Base-by-base conservation (phyloP, 2,329 filamentous ascomycete species). In the Calonectria crousiana region DNA sequence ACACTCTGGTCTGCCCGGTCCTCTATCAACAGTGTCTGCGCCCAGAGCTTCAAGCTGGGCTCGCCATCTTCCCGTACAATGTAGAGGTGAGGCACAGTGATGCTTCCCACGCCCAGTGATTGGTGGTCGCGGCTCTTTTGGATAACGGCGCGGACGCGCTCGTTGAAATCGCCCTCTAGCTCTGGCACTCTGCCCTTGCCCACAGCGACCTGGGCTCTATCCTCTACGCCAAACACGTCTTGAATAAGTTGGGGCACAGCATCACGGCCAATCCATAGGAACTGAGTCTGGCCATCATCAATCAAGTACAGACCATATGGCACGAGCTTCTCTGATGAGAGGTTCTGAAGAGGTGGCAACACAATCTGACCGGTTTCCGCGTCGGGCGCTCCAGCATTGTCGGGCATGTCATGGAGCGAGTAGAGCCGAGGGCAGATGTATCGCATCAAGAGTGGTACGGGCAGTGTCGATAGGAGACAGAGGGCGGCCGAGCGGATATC, bases 201-300 rank as follows among this genome's bases (percentile, higher is more conserved):
- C 76, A 98, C 95, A 78, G 95, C 95, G 75, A 99, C 88, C 82
- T 95, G 93, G 49, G 92, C 93, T 82, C 94, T 93, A 85, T 98
- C 96, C 58, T 93, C 89, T 14, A 97, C 90, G 30, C 95, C 96
- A 83, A 99, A 99, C 8, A 98, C 96, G 81, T 99, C 97, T 67
- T 90, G 86, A 51, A 98, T 88, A 38, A 99, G 90, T 82, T 98
- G 95, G 1, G 95, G 95, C 34, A 99, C 95, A 1, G 96, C 94
- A 78, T 99, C 96, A 44, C 96, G 93, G 18, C 97, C 97, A 26
- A 98, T 90, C 97, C 97, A 99, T 62, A 99, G 87, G 90, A 99
- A 99, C 84, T 99, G 97, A 8, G 95, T 98, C 85, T 98, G 96
- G 3, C 96, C 96, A 82, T 99, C 97, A 81, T 99, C 97, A 80